Conservation (phyloP, 192 early-diverging fungal genomes). For the Coemansia reversa region DNA sequence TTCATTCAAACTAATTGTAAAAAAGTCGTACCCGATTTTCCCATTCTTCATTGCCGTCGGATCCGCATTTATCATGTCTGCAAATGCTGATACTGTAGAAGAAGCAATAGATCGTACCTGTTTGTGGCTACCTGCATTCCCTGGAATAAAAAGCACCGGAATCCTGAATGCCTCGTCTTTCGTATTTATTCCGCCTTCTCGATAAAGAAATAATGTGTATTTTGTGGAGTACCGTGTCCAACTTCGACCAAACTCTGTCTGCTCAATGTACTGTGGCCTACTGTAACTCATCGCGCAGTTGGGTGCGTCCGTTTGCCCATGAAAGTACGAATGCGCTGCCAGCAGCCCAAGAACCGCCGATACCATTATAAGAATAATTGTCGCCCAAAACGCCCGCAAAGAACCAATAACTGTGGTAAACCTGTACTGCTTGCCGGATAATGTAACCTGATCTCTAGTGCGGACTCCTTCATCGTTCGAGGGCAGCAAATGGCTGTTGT, state of each 20-base stretch:
- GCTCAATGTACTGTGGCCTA: constrained; percentile 54
- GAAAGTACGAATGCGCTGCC: constrained; percentile 61
- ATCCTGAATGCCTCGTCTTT: constrained; percentile 60
- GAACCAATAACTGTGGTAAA: no score
- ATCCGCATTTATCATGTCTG: constrained; percentile 32
- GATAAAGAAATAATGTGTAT: constrained; percentile 75
- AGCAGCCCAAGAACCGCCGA: constrained; percentile 20
- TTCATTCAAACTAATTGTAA: constrained; percentile 78
- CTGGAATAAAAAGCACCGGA: constrained; percentile 92
- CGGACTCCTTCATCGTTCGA: neutral
- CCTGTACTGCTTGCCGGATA: neutral
- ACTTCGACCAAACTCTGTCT: constrained; percentile 36
- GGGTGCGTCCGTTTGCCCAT: constrained; percentile 59
- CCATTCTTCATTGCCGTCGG: constrained; percentile 24
- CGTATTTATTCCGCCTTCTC: constrained; percentile 60
- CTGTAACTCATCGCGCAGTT: constrained; percentile 62
- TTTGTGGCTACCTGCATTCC: constrained; percentile 90
- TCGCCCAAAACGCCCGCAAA: neutral
- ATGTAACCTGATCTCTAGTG: neutral
- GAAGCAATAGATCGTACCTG: constrained; percentile 85
- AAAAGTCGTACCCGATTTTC: constrained; percentile 52
- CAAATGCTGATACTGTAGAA: constrained; percentile 63
- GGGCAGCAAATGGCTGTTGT: no score
- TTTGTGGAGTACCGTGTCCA: constrained; percentile 65
- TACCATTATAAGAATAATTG: constrained; percentile 19